A percentile compares a stretch with the other conserved stretches of the same genome.
phyloP scores from a whole-genome alignment of 192 early-diverging fungal species.

The Helicostylum pulchrum region DNA sequence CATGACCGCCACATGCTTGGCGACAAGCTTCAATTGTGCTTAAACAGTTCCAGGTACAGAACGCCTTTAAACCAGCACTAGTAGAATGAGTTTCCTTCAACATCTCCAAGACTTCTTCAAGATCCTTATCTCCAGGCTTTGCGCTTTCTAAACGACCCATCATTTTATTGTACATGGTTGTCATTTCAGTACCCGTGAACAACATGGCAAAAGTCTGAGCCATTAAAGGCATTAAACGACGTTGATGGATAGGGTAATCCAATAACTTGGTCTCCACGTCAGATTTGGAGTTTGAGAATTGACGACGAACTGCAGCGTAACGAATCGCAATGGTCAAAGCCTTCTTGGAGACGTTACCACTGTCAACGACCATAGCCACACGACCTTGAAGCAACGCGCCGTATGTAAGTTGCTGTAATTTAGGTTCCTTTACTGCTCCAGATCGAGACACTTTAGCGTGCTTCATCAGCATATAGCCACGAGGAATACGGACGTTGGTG shows the following conservation, averaged over 20 bases:
- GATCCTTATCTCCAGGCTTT: conserved; percentile 54
- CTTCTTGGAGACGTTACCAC: conserved; percentile 83
- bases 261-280: conserved; percentile 85
- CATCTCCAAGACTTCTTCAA: conserved; percentile 63
- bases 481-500: conserved; percentile 86
- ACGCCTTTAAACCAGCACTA: conserved; percentile 87
- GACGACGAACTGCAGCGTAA: conserved; percentile 88
- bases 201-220: conserved; percentile 88
- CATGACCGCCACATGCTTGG: conserved; percentile 88
- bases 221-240: conserved; percentile 85
- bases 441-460: conserved; percentile 81
- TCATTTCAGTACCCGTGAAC: conserved; percentile 84
- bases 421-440: conserved; percentile 79
- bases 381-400: conserved; percentile 85
- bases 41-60: conserved; percentile 88
- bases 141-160: conserved; percentile 72
- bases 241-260: conserved; percentile 92
- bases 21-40: conserved; percentile 91
- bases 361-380: conserved; percentile 81
- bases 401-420: conserved; percentile 81
- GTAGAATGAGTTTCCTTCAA: conserved; percentile 92
- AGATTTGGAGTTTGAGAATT: conserved; percentile 70
- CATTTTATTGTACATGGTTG: conserved; percentile 68
- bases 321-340: conserved; percentile 88
- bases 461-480: conserved; percentile 91